These are phyloP conservation scores for Aspergillus caelatus DNA, from an alignment of 2,329 filamentous ascomycete species.

Conservation along the genomic window DNA sequence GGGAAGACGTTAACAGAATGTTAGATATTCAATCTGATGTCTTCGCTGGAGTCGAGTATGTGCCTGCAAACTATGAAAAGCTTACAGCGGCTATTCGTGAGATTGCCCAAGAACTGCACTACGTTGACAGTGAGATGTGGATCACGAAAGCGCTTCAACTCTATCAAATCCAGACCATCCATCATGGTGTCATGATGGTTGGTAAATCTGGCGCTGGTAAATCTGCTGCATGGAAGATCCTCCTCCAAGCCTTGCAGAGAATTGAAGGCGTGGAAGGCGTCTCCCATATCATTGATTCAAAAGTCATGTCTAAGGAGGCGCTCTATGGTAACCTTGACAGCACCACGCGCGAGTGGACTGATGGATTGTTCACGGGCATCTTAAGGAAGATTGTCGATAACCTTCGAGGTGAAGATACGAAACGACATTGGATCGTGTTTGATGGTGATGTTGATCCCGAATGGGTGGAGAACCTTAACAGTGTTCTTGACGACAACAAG, in stretches of 20 bases:
- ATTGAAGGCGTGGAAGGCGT: conserved; percentile 92
- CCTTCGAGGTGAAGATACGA: conserved; percentile 91
- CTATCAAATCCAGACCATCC: conserved; percentile 96
- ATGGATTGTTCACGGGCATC: conserved; percentile 97
- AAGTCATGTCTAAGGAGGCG: conserved; percentile 99
- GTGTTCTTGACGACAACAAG: conserved; percentile 98
- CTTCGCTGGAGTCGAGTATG: conserved; percentile 91
- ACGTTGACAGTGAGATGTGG: conserved; percentile 92
- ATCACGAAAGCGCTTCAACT: conserved; percentile 96
- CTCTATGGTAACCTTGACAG: conserved; percentile 94
- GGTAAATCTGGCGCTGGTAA: conserved; percentile 97
- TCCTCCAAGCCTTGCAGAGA: conserved; percentile 86
- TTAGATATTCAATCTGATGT: conserved; percentile 77
- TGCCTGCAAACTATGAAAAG: conserved; percentile 80
- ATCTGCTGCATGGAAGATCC: conserved; percentile 88
- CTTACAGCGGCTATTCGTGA: conserved; percentile 80
- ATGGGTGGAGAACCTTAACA: conserved; percentile 99
- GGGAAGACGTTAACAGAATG: conserved; percentile 88
- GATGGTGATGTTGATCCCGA: conserved; percentile 98
- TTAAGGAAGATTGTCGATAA: conserved; percentile 98
- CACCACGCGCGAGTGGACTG: conserved; percentile 98
- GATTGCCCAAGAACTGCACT: conserved; percentile 80
- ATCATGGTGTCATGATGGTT: conserved; percentile 99
- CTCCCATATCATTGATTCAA: conserved; percentile 96
- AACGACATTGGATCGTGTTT: conserved; percentile 99